Conservation (phyloP, 108 stramenopile species). For the Skeletonema grethae region DNA sequence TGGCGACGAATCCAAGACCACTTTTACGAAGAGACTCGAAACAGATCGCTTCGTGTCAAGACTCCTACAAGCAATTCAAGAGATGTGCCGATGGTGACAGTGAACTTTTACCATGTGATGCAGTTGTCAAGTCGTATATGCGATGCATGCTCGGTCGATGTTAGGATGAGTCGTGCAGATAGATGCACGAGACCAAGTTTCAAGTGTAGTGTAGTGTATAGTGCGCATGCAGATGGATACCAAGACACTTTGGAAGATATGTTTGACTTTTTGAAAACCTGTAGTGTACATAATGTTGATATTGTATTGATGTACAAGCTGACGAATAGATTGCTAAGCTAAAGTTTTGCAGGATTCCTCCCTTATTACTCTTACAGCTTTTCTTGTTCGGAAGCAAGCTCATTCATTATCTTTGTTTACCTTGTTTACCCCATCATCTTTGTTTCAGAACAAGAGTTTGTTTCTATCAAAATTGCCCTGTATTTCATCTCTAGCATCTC, state of each 20-base stretch:
- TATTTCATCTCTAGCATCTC: neutral
- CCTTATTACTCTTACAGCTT: neutral
- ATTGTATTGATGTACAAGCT: neutral
- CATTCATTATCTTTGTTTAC: neutral
- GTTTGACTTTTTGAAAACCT: neutral
- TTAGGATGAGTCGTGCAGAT: neutral
- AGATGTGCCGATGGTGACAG: slow-evolving; percentile 16
- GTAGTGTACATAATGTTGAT: neutral
- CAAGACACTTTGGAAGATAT: neutral
- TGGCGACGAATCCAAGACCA: neutral
- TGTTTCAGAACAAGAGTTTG: neutral
- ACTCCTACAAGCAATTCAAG: slow-evolving; percentile 38
- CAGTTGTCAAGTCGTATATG: slow-evolving; percentile 33
- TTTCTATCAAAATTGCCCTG: neutral
- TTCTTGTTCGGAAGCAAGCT: too few relatives aligned
- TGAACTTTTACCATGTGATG: slow-evolving; percentile 25
- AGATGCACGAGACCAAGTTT: neutral
- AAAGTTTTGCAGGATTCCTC: neutral
- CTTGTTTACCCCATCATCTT: neutral
- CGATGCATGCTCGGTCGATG: slow-evolving; percentile 20
- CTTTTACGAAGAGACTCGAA: neutral
- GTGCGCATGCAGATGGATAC: neutral
- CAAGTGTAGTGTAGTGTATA: neutral
- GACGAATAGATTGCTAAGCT: neutral
- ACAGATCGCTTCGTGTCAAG: slow-evolving; percentile 22